Percentiles rank a stretch among this genome's conserved stretches.
Evolutionary conservation across 208 protist species (phyloP).

Genomic region (Histomonas meleagridis): DNA sequence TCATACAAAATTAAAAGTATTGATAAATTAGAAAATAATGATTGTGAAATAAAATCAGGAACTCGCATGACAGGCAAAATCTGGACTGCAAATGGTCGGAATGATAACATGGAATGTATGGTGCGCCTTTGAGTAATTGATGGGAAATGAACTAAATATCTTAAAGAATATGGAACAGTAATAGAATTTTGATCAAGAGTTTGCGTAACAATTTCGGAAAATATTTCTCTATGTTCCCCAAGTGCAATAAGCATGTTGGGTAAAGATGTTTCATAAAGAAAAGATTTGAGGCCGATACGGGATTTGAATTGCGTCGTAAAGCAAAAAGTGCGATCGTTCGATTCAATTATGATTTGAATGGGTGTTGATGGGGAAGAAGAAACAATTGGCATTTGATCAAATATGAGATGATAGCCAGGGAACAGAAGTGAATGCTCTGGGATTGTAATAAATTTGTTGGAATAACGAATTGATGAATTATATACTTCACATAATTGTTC

Average conservation of each 20-base stretch:
- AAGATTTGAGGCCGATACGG: background rate
- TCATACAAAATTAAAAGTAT: background rate
- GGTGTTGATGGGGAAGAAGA: background rate
- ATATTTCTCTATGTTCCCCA: background rate
- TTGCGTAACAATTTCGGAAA: background rate
- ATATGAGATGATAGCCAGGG: background rate
- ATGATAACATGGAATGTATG: background rate
- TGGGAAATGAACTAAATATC: background rate
- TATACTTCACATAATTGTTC: background rate
- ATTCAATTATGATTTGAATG: background rate
- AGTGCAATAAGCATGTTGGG: background rate
- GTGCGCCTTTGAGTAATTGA: background rate
- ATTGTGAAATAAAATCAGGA: background rate
- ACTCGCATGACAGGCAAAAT: background rate
- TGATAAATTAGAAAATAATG: background rate
- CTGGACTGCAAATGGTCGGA: background rate
- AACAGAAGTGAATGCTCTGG: background rate
- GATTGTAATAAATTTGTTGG: background rate
- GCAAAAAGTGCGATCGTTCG: background rate
- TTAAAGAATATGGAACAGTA: background rate
- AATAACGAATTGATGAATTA: background rate
- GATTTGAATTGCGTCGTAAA: background rate
- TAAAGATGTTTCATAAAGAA: background rate
- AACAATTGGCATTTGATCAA: background rate
- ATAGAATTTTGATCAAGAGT: background rate